phyloP scores from a whole-genome alignment of 2,329 filamentous ascomycete genomes.

The Colletotrichum orbiculare region DNA sequence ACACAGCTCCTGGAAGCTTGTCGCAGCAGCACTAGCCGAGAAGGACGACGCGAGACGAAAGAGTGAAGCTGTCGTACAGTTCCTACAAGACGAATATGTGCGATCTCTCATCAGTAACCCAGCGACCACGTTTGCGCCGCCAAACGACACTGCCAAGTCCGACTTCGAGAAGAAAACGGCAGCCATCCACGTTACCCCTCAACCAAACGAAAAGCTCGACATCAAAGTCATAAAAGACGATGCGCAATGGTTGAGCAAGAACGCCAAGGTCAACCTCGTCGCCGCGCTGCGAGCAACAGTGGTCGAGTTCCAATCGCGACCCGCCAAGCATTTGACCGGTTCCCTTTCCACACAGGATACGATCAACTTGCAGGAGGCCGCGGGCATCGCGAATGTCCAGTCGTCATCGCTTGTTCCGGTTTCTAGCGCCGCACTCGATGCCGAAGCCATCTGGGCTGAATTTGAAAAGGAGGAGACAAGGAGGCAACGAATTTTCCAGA shows the following conservation, averaged over 20 bases:
- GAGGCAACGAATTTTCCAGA: slow-evolving; percentile 74
- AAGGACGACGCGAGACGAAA: slow-evolving; percentile 64
- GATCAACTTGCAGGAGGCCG: slow-evolving; percentile 79
- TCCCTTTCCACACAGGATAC: slow-evolving; percentile 83
- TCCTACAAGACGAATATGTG: slow-evolving; percentile 78
- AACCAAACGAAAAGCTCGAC: slow-evolving; percentile 74
- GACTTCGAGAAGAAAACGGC: slow-evolving; percentile 87
- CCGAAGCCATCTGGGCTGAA: slow-evolving; percentile 64
- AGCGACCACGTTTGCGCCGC: slow-evolving; percentile 72
- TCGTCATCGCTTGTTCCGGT: slow-evolving; percentile 67
- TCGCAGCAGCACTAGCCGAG: slow-evolving; percentile 68
- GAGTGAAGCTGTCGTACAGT: slow-evolving; percentile 69
- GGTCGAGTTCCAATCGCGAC: slow-evolving; percentile 84
- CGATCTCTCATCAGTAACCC: slow-evolving; percentile 76
- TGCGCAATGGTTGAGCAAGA: slow-evolving; percentile 85
- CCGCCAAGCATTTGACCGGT: slow-evolving; percentile 76
- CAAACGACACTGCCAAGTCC: slow-evolving; percentile 72
- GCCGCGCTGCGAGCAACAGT: slow-evolving; percentile 83
- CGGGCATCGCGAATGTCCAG: slow-evolving; percentile 71
- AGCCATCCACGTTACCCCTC: slow-evolving; percentile 83
- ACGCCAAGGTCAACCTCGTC: slow-evolving; percentile 81
- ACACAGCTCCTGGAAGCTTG: slow-evolving; percentile 71
- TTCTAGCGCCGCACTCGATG: slow-evolving; percentile 61
- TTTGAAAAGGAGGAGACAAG: slow-evolving; percentile 73
- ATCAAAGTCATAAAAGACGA: slow-evolving; percentile 86